Percentiles rank a stretch among this genome's conserved stretches.
phyloP scores from a whole-genome alignment of 2,329 filamentous ascomycete species.

The Ascochyta pisi region DNA sequence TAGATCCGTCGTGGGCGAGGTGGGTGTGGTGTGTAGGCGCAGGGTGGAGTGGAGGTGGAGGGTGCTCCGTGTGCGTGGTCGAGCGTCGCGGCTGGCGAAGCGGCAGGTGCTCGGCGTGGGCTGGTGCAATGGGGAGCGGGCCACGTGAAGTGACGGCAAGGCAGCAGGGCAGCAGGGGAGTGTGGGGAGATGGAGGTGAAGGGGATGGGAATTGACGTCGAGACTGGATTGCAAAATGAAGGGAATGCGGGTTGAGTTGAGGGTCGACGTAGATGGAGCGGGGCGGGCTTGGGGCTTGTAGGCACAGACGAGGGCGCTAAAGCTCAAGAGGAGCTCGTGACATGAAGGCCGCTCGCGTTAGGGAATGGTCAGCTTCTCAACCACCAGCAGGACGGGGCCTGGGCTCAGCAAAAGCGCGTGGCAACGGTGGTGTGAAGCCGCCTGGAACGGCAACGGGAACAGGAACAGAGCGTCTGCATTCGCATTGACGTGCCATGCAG shows the following conservation, averaged over 20 bases:
- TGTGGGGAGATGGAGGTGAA: constrained; percentile 13
- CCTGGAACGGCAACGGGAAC: constrained; percentile 4
- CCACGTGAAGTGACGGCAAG: constrained; percentile 25
- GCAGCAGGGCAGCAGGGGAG: constrained; percentile 23
- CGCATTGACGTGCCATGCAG: not conserved
- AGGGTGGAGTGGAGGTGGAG: constrained; percentile 29
- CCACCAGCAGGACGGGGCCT: constrained; percentile 20
- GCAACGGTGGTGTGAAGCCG: constrained; percentile 18
- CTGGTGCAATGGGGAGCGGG: constrained; percentile 23
- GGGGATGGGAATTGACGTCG: constrained; percentile 34
- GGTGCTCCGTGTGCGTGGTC: constrained; percentile 27
- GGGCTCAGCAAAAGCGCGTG: constrained; percentile 24
- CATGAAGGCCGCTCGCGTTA: constrained; percentile 25
- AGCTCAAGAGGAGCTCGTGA: constrained; percentile 24
- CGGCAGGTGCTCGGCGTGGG: constrained; percentile 19
- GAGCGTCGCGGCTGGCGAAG: constrained; percentile 18
- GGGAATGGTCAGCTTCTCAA: constrained; percentile 26
- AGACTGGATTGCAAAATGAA: constrained; percentile 30
- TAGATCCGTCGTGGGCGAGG: constrained; percentile 62
- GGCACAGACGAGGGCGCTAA: constrained; percentile 23
- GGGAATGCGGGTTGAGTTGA: constrained; percentile 28
- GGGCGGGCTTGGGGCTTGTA: constrained; percentile 30
- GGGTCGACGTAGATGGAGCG: constrained; percentile 34
- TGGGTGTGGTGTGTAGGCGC: constrained; percentile 15
- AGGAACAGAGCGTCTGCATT: constrained; percentile 12